These are phyloP conservation scores for Trichoderma aggressivum DNA, from an alignment of 2,329 filamentous ascomycete genomes.

Conservation along the genomic window DNA sequence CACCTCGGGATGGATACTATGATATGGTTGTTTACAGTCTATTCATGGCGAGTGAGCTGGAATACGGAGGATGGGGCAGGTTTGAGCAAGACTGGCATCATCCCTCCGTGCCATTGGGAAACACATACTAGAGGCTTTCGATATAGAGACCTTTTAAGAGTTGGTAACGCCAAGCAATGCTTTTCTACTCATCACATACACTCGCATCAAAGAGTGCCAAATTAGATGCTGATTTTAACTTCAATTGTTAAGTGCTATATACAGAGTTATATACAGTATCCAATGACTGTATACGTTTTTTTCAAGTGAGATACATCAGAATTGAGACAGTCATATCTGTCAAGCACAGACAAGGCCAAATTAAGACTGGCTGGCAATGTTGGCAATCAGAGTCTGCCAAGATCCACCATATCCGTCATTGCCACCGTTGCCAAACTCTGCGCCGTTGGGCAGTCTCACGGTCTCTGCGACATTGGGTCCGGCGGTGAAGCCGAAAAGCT, in stretches of 20 bases:
- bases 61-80: conserved; percentile 50
- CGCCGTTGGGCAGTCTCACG: conserved; percentile 21
- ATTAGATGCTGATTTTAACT: neutral
- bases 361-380: conserved; percentile 22
- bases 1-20: conserved; percentile 51
- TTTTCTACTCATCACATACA: neutral
- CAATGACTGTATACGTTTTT: neutral
- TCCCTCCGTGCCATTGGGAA: conserved; percentile 26
- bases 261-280: neutral
- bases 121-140: conserved; percentile 30
- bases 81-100: conserved; percentile 51
- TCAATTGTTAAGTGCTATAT: neutral
- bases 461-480: conserved; percentile 19
- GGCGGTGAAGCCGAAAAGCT: conserved; percentile 21
- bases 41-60: conserved; percentile 50
- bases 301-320: conserved; percentile 18
- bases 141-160: neutral
- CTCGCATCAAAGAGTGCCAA: neutral
- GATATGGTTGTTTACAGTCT: conserved; percentile 54
- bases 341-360: neutral
- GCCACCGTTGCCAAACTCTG: conserved; percentile 20
- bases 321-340: neutral
- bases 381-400: conserved; percentile 21
- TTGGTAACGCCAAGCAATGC: neutral
- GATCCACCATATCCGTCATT: conserved; percentile 22